A percentile compares a stretch with the other conserved stretches of the same genome.
phyloP scores from a whole-genome alignment of 345 rosid species.

The Mercurialis annua region DNA sequence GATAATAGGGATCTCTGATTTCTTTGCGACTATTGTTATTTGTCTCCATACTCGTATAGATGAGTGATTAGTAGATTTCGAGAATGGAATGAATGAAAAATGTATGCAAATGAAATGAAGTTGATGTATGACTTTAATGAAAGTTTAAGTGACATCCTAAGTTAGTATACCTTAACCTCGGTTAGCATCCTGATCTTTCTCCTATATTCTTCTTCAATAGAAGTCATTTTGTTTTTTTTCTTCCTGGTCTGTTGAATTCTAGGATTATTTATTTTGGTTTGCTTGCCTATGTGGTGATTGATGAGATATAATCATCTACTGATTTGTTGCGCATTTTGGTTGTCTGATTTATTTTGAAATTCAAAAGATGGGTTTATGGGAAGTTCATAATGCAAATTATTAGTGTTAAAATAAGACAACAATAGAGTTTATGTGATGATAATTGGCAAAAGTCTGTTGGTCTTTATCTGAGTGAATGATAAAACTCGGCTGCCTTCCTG shows the following conservation, averaged over 20 bases:
- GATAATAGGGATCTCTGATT: slow-evolving; percentile 20
- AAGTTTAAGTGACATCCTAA: neutral
- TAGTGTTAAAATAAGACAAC: neutral
- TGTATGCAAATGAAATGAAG: neutral
- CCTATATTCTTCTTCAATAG: neutral
- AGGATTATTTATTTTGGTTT: neutral
- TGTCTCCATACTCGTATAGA: neutral
- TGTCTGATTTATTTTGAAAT: neutral
- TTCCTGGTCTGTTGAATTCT: too few relatives aligned
- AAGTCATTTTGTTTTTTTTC: neutral
- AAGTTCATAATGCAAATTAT: neutral
- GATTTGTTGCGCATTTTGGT: neutral
- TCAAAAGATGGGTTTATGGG: too few relatives aligned
- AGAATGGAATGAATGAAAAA: neutral
- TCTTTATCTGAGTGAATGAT: neutral
- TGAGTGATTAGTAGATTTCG: neutral
- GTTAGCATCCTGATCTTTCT: neutral
- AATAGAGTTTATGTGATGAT: neutral
- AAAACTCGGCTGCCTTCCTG: neutral
- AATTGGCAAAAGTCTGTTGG: neutral
- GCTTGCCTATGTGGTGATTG: neutral
- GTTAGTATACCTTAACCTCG: neutral
- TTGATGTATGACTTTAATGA: neutral
- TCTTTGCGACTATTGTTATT: slow-evolving; percentile 14
- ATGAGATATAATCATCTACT: too few relatives aligned